Evolutionary conservation across 768 basidiomycete species (phyloP), one percentile per base, ranked within the genome.

Genomic region (Lyophyllum decastes): DNA sequence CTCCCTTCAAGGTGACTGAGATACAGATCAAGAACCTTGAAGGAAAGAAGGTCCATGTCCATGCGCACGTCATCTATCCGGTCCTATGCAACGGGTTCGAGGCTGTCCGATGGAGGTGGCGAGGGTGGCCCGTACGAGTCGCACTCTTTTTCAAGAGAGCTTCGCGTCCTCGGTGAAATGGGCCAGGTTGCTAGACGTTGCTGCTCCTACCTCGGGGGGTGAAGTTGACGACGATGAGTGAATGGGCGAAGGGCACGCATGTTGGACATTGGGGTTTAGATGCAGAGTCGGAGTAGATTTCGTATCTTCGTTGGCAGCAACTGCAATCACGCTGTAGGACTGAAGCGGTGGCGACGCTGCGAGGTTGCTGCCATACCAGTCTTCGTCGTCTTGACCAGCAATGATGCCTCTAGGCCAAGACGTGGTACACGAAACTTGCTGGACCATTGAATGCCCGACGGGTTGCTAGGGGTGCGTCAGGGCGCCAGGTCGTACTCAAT

Each of bases 301-400:
- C 17, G n/a, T 19, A 10, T 2, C 30, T 47, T 33, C 22, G n/a
- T 17, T 21, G 14, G 25, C 33, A 26, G 44, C n/a, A 4, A 16
- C 2, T 1, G 24, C 27, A 24, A 19, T 27, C 21, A 21, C n/a
- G 9, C 24, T 22, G n/a, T 35, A 17, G 25, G 55, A 2, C 30
- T 54, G 55, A 2, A 22, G n/a, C 21, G 60, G 59, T 22, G 69
- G 69, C 25, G 69, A 68, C 17, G 69, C n/a, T 55, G 38, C 11
- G 66, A 69, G 2, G 62, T 64, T 10, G 66, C 64, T 21, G 57
- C 50, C 62, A 69, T 68, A 17, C 69, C 66, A 2, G 59, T 65
- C 26, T 10, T 41, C 44, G 61, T 44, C 16, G 30, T 7, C n/a
- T 17, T 4, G 14, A 2, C 30, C 17, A 14, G 26, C 33, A n/a